Base-by-base conservation (phyloP, 1,284 basidiomycete genomes). In the Heterobasidion occidentale region DNA sequence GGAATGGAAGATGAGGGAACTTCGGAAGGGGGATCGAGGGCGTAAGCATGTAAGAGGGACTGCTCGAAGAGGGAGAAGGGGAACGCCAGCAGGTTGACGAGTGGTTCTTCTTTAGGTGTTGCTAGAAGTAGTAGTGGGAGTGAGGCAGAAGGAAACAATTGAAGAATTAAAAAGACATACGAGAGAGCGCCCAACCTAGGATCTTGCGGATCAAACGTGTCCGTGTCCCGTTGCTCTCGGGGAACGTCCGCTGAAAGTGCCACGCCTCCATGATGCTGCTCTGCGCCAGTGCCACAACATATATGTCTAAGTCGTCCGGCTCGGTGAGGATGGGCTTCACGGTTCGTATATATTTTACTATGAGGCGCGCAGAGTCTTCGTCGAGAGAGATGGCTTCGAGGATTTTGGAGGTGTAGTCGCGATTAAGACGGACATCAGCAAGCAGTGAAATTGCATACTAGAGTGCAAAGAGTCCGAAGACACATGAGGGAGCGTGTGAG, bases 331-430 rank as follows among this genome's bases (percentile, higher is more conserved):
- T 72, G 7, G 88, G 88, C 62, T 86, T 86, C 38, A 81, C 85
- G 1, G 84, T 84, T 50, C 82, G 82, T 35, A 89, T 74, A 62
- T 87, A 91, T 66, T 77, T 78, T 46, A 86, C 76, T 36, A 91
- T 76, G 44, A 88, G 77, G 1, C 76, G 66, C 46, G 75, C 69
- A 0, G 82, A 64, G 48, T 82, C 71, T 20, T 77, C 68, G 2
- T 79, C 68, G 27, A 84, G 72, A 9, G 79, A 77, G 49, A 91
- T 77, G 7, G 83, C 81, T 63, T 84, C 80, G 2, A 91, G 65
- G 44, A 90, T 84, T 69, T 91, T 90, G 35, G 88, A 84, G 7
- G 84, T 76, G 62, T 84, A 85, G 64, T 91, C 87, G 60, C 80
- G 77, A 59, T 84, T 84, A 38, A 92, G 69, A 19, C 89, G 83